A percentile compares a stretch with the other conserved stretches of the same genome.
phyloP scores from a whole-genome alignment of 1,284 basidiomycete genomes.

The Ganoderma lucidum region DNA sequence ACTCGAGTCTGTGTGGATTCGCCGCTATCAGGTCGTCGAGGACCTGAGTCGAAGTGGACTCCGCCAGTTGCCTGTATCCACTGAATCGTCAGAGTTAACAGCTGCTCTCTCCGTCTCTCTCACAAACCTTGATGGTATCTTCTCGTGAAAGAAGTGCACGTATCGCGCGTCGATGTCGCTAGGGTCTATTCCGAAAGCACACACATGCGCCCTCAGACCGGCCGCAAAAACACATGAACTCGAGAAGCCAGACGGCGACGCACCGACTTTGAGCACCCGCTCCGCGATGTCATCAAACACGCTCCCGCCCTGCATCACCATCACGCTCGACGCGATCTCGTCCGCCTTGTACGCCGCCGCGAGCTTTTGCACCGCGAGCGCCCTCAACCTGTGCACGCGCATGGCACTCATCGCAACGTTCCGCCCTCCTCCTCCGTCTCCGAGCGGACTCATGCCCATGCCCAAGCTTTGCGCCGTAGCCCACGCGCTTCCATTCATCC shows the following conservation, averaged over 20 bases:
- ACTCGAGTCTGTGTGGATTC: slow-evolving; percentile 79
- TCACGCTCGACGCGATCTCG: slow-evolving; percentile 87
- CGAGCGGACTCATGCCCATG: slow-evolving; percentile 64
- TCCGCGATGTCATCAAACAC: slow-evolving; percentile 88
- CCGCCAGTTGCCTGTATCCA: slow-evolving; percentile 74
- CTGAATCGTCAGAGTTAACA: slow-evolving; percentile 6
- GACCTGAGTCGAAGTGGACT: slow-evolving; percentile 76
- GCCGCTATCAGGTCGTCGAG: slow-evolving; percentile 77
- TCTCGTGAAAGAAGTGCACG: slow-evolving; percentile 90
- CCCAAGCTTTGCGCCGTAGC: slow-evolving; percentile 62
- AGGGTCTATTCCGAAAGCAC: slow-evolving; percentile 58
- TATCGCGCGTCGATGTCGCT: slow-evolving; percentile 81
- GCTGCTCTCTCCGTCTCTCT: not conserved
- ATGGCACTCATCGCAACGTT: slow-evolving; percentile 84
- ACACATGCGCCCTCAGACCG: not conserved
- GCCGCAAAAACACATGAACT: not conserved
- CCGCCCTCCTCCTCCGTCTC: slow-evolving; percentile 63
- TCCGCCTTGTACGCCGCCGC: slow-evolving; percentile 83
- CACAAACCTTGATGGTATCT: slow-evolving; percentile 83
- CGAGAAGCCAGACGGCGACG: slow-evolving; percentile 38
- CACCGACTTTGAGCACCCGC: slow-evolving; percentile 77
- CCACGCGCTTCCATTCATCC: slow-evolving; percentile 57
- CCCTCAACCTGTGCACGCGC: slow-evolving; percentile 77
- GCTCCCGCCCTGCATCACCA: slow-evolving; percentile 90
- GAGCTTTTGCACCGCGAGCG: slow-evolving; percentile 82